Conservation (phyloP, 2,329 filamentous ascomycete species). For the Tolypocladium endophyticum region DNA sequence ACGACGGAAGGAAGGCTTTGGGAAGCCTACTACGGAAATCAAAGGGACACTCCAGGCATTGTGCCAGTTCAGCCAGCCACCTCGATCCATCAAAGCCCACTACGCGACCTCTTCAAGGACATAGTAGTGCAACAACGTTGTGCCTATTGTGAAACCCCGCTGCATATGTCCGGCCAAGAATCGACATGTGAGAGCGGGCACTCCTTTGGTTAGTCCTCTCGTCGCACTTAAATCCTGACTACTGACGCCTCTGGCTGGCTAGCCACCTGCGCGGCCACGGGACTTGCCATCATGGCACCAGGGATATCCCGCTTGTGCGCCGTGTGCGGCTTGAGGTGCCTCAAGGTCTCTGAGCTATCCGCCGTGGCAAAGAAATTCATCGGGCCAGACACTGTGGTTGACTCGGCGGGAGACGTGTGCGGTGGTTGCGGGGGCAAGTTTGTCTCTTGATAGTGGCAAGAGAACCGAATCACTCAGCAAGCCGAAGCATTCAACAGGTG, state of each 20-base stretch:
- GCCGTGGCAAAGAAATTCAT: constrained; percentile 20
- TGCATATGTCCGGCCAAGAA: constrained; percentile 21
- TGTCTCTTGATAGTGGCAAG: constrained; percentile 14
- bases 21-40: constrained; percentile 50
- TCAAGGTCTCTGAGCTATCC: constrained; percentile 31
- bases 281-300: constrained; percentile 42
- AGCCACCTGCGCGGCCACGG: constrained; percentile 44
- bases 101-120: constrained; percentile 28
- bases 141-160: constrained; percentile 31
- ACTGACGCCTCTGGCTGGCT: not conserved
- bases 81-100: constrained; percentile 8
- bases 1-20: constrained; percentile 46
- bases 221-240: not conserved
- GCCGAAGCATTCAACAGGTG: not conserved
- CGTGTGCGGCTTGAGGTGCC: constrained; percentile 41
- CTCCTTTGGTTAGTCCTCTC: constrained; percentile 23
- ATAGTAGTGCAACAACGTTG: constrained; percentile 29
- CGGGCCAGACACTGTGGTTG: constrained; percentile 15
- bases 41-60: constrained; percentile 32
- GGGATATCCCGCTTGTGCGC: constrained; percentile 43
- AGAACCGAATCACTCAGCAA: not conserved
- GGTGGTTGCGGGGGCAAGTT: constrained; percentile 33
- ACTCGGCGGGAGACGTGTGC: constrained; percentile 23
- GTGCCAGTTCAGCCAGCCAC: constrained; percentile 10
- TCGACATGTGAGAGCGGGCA: constrained; percentile 29